phyloP scores from a whole-genome alignment of 305 asterid species.

The Withania somnifera region DNA sequence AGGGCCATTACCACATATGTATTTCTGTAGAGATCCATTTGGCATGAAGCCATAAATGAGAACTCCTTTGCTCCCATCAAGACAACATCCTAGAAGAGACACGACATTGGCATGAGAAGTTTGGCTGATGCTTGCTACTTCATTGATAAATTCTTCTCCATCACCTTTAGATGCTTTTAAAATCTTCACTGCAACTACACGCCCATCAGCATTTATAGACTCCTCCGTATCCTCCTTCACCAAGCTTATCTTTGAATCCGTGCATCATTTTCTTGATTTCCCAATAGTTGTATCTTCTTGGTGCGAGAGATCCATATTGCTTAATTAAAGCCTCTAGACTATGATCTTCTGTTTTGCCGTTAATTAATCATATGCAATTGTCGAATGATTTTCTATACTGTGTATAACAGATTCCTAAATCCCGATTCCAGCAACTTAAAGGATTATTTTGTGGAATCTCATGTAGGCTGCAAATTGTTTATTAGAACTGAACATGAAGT shows the following conservation, averaged over 20 bases:
- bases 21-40: conserved; percentile 16
- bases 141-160: conserved; percentile 6
- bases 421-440: not conserved
- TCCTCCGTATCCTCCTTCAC: conserved; percentile 16
- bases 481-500: not conserved
- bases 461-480: not conserved
- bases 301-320: conserved; percentile 5
- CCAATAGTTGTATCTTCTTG: not conserved
- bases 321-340: not conserved
- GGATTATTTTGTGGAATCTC: not conserved
- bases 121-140: conserved; percentile 4
- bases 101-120: not conserved
- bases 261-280: conserved; percentile 8
- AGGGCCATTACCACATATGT: not conserved
- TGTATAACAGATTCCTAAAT: not conserved
- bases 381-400: not conserved
- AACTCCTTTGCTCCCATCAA: not conserved
- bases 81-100: conserved; percentile 3
- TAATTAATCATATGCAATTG: not conserved
- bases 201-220: conserved; percentile 14
- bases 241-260: not conserved
- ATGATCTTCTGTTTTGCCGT: not conserved
- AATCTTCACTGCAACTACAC: conserved; percentile 13
- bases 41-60: conserved; percentile 7
- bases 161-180: not conserved